Percentiles rank a stretch among this genome's conserved stretches.
These are phyloP conservation scores for Wolfiporia cocos DNA, from an alignment of 1,284 basidiomycete species.

Conservation along the genomic window DNA sequence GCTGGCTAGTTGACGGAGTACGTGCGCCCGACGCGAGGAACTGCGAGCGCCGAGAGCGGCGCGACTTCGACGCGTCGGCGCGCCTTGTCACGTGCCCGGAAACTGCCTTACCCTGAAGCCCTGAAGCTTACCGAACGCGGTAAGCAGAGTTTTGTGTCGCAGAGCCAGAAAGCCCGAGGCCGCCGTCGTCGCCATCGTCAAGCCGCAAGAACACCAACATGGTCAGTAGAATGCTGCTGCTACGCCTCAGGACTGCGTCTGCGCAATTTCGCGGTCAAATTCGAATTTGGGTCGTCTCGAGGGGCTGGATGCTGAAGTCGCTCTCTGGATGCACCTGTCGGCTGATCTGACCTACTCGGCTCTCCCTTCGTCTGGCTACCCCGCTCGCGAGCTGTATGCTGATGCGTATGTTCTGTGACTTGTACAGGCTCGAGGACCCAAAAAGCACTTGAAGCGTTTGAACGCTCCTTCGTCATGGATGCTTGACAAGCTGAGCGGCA, in stretches of 20 bases:
- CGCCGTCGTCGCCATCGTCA: constrained; percentile 30
- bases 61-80: too few relatives aligned
- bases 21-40: too few relatives aligned
- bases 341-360: constrained; percentile 12
- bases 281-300: constrained; percentile 11
- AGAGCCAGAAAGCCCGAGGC: constrained; percentile 15
- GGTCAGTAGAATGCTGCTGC: constrained; percentile 28
- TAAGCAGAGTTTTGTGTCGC: too few relatives aligned
- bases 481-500: constrained; percentile 98
- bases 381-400: constrained; percentile 12
- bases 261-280: constrained; percentile 13
- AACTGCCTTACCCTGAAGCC: too few relatives aligned
- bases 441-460: constrained; percentile 99
- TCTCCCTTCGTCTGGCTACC: constrained; percentile 12
- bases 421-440: constrained; percentile 90
- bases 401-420: constrained; percentile 7
- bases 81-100: too few relatives aligned
- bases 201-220: constrained; percentile 33
- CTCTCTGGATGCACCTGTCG: constrained; percentile 26
- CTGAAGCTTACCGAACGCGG: too few relatives aligned
- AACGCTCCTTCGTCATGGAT: constrained; percentile 99
- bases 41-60: too few relatives aligned
- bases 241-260: constrained; percentile 11
- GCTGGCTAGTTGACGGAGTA: too few relatives aligned
- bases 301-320: constrained; percentile 26